These are phyloP conservation scores for Chlorella sp. DNA, from an alignment of 139 green algal genomes.

Conservation along the genomic window DNA sequence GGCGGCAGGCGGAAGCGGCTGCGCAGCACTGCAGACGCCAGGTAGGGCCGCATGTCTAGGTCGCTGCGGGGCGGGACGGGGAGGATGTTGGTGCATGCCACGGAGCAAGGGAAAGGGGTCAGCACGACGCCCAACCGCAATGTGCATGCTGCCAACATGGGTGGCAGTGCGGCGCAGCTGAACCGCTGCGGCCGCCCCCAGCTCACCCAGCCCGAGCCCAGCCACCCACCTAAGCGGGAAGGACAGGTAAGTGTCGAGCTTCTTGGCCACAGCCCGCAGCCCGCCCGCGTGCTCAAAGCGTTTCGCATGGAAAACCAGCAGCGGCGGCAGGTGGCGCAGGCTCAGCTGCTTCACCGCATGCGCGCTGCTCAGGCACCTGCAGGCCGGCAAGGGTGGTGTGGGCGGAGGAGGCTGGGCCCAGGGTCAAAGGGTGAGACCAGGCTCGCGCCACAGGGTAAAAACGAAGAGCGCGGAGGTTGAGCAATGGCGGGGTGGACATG, in stretches of 20 bases:
- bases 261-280: conserved; percentile 43
- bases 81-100: neutral
- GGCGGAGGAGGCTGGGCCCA: neutral
- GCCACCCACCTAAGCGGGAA: conserved; percentile 64
- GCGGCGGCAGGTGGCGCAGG: conserved; percentile 77
- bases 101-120: neutral
- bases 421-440: neutral
- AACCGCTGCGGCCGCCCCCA: too few species aligned
- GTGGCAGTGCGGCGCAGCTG: neutral
- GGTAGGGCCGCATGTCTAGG: conserved; percentile 87
- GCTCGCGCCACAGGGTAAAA: neutral
- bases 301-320: conserved; percentile 93
- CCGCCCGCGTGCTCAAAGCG: conserved; percentile 82
- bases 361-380: conserved; percentile 44
- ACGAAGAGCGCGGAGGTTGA: too few species aligned
- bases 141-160: too few species aligned
- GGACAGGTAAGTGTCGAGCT: conserved; percentile 79
- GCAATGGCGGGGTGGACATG: too few species aligned
- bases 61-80: neutral
- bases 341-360: conserved; percentile 89
- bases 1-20: conserved; percentile 5
- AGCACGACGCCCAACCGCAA: neutral
- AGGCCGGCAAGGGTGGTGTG: neutral
- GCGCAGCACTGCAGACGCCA: conserved; percentile 62
- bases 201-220: too few species aligned